Base-by-base conservation (phyloP, 2,329 filamentous ascomycete genomes). In the Ceratocystis eucalypticola region DNA sequence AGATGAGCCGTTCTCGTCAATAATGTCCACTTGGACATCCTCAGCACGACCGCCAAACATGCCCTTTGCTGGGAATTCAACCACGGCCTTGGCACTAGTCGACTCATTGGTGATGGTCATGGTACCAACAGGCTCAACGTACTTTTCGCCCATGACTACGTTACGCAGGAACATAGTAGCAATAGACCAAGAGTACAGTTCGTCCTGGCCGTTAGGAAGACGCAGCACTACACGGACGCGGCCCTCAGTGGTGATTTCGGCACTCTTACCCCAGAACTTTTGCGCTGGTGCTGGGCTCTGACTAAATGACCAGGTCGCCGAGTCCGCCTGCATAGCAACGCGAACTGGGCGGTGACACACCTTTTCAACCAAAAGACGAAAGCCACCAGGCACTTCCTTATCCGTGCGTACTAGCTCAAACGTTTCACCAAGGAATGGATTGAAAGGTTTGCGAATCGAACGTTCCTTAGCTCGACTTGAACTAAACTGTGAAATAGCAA, bases 211-310 rank as follows among this genome's bases (percentile, higher is more conserved):
- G 73, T 94, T 83, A 0, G 80, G 70, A 62, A 86, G 74, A 30
- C 82, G 86, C 33, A 99, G 78, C 48, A 86, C 84, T 48, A 96
- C 80, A 62, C 92, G 84, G 2, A 91, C 86, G 30, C 90, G 88
- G 1, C 94, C 94, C 65, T 96, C 93, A 0, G 91, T 97, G 68
- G 89, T 94, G 69, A 99, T 85, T 75, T 99, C 94, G 2, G 91
- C 91, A 65, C 88, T 93, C 78, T 97, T 97, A 66, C 94, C 94
- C 94, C 94, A 97, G 78, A 99, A 99, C 74, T 97, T 97, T 74
- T 99, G 93, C 25, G 88, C 88, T 0, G 94, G 94, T 66, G 88
- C 87, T 0, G 94, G 90, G 3, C 88, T 89, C 74, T 97, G 94
- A 0, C 89, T 82, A 69, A 96, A 87, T 1, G 88, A 91, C 94